Base-by-base conservation (phyloP, 1,139 yeast species). In the Saccharomycopsis phalli region DNA sequence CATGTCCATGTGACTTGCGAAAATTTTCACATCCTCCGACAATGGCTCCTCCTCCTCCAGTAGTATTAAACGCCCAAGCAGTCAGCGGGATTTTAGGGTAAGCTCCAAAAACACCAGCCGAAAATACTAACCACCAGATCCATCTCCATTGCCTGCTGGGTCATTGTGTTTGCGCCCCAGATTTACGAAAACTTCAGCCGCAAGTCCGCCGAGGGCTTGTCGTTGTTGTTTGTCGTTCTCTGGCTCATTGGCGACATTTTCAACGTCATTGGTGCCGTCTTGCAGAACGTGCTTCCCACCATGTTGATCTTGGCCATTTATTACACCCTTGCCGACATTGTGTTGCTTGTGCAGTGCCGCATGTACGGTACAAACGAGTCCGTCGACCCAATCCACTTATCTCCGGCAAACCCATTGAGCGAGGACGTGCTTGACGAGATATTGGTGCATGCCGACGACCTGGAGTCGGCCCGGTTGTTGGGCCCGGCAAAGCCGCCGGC, bases 81-180 rank as follows among this genome's bases (percentile, higher is more conserved):
- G 75, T 86, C 30, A 81, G 93, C 55, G 95, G 94, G 4, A 81
- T 86, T 47, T 74, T 91, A 18, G 95, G 95, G 52, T 59, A 53
- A 13, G 27, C 11, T 19, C n/a, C n/a, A n/a, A n/a, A n/a, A n/a
- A n/a, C n/a, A n/a, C n/a, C n/a, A n/a, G n/a, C n/a, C n/a, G n/a
- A n/a, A n/a, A n/a, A 6, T 10, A 22, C 25, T 22, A 22, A 22
- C 25, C 8, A 6, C n/a, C 20, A 61, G 69, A 18, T 81, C 94
- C 19, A 84, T 91, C 36, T 88, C 97, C 14, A 73, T 91, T 34
- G 95, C 96, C 16, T 91, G 97, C 59, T 91, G 98, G 98, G 81
- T 91, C 48, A 87, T 91, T 41, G 97, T 91, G 19, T 91, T 91
- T 66, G 94, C 95, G 31, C 98, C 98, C 13, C 98, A 91, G 57